phyloP scores from a whole-genome alignment of 148 eudicot genomes.

The Amaranthus cruentus region DNA sequence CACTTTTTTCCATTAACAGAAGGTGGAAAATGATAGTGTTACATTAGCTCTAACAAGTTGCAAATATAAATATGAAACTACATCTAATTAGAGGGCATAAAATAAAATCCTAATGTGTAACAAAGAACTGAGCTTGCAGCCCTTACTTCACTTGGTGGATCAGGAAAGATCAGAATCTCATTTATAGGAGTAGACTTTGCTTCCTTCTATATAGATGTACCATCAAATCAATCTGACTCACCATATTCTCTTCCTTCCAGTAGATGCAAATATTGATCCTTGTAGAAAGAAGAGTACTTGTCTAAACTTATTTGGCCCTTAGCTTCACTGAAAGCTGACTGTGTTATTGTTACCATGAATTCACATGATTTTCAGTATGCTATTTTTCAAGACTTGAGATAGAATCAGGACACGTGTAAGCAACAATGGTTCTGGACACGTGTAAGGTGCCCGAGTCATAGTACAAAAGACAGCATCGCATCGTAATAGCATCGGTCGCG shows the following conservation, averaged over 20 bases:
- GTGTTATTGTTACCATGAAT: slow-evolving; percentile 6
- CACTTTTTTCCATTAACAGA: not conserved
- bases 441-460: not conserved
- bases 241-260: slow-evolving; percentile 15
- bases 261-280: not conserved
- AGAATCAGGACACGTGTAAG: not conserved
- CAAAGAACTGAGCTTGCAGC: slow-evolving; percentile 15
- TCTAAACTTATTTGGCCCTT: slow-evolving; percentile 28
- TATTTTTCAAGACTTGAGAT: slow-evolving; percentile 6
- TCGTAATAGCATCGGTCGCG: not conserved
- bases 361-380: slow-evolving; percentile 7
- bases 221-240: slow-evolving; percentile 11
- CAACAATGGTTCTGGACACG: not conserved
- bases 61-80: slow-evolving; percentile 9
- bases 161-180: slow-evolving; percentile 19
- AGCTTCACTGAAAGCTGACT: slow-evolving; percentile 17
- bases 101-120: slow-evolving; percentile 12
- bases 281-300: slow-evolving; percentile 18
- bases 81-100: not conserved
- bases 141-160: slow-evolving; percentile 10
- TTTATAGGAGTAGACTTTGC: slow-evolving; percentile 4
- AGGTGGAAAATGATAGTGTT: slow-evolving; percentile 5
- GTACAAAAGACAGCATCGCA: not conserved
- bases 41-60: slow-evolving; percentile 19
- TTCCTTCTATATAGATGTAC: slow-evolving; percentile 15